Conservation (phyloP, 495 filamentous ascomycete species). For the Podospora tetraspora region DNA sequence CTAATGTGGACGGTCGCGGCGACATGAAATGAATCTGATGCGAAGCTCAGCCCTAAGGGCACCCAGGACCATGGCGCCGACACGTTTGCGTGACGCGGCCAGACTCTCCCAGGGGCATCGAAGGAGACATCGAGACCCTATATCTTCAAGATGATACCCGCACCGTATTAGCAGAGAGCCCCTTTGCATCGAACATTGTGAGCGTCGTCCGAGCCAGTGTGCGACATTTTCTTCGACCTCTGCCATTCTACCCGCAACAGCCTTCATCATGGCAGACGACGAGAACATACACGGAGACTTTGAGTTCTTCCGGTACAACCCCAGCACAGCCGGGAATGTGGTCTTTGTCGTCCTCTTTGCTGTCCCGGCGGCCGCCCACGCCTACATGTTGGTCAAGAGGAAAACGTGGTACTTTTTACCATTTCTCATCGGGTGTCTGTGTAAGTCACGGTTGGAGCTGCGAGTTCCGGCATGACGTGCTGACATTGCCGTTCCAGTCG, state of each 20-base stretch:
- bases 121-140: neutral
- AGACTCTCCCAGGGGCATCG: neutral
- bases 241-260: neutral
- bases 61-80: neutral
- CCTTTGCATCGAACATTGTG: neutral
- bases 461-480: neutral
- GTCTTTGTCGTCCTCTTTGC: slow-evolving; percentile 51
- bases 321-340: slow-evolving; percentile 44
- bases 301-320: slow-evolving; percentile 43
- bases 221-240: neutral
- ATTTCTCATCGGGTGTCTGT: slow-evolving; percentile 51
- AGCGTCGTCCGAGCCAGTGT: neutral
- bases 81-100: neutral
- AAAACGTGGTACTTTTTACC: slow-evolving; percentile 59
- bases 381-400: slow-evolving; percentile 42
- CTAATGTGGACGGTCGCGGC: neutral
- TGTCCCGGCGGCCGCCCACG: slow-evolving; percentile 41
- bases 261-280: slow-evolving; percentile 1
- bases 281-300: slow-evolving; percentile 10
- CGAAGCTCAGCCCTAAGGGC: neutral
- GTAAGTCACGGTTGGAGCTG: slow-evolving; percentile 35
- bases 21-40: neutral
- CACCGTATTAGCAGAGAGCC: neutral
- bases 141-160: neutral
- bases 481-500: slow-evolving; percentile 37